Percentiles rank a stretch among this genome's conserved stretches.
These are phyloP conservation scores for Candida schatavii DNA, from an alignment of 805 yeast genomes.

Conservation along the genomic window DNA sequence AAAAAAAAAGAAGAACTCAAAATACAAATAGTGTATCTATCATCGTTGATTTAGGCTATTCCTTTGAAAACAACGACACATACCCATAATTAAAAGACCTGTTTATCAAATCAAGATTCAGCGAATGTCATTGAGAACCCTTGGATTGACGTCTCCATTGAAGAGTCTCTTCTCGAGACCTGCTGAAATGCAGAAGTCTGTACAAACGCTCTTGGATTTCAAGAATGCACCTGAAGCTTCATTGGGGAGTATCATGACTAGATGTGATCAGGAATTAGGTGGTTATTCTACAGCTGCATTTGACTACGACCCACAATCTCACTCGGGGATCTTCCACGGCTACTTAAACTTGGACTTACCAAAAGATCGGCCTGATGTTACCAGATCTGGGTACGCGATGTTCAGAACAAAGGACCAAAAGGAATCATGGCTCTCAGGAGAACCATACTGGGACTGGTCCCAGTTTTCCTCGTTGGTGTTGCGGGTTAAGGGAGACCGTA, in stretches of 20 bases:
- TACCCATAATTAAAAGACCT: too few relatives aligned
- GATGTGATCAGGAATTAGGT: conserved; percentile 75
- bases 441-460: conserved; percentile 67
- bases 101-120: neutral
- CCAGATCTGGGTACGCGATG: conserved; percentile 78
- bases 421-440: conserved; percentile 48
- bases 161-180: conserved; percentile 35
- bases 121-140: conserved; percentile 40
- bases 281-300: conserved; percentile 70
- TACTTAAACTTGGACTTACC: conserved; percentile 68
- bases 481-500: conserved; percentile 67
- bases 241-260: conserved; percentile 49
- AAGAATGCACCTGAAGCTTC: conserved; percentile 43
- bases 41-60: too few relatives aligned
- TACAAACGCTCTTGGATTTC: conserved; percentile 56
- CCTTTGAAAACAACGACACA: too few relatives aligned
- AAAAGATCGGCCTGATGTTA: conserved; percentile 58
- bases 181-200: conserved; percentile 24
- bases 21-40: too few relatives aligned
- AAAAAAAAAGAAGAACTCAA: too few relatives aligned
- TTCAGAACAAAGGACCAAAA: conserved; percentile 70
- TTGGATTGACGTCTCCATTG: conserved; percentile 36
- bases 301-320: conserved; percentile 34
- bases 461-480: conserved; percentile 59
- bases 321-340: conserved; percentile 46